Percentiles rank a stretch among this genome's conserved stretches.
These are phyloP conservation scores for Huntiella savannae DNA, from an alignment of 2,329 filamentous ascomycete species.

Conservation along the genomic window DNA sequence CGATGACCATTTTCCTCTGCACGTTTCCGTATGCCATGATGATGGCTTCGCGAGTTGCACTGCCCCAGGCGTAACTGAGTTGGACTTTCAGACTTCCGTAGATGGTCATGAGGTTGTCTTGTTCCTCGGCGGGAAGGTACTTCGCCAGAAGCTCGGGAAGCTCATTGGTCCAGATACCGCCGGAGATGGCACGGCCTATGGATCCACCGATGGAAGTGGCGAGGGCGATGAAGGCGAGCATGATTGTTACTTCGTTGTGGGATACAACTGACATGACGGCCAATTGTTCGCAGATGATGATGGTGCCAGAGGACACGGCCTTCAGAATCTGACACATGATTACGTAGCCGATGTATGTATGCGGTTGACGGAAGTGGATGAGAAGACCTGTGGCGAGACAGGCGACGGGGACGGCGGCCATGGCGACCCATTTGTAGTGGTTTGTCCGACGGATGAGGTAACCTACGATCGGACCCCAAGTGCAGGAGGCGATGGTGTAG, in stretches of 20 bases:
- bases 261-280: constrained; percentile 39
- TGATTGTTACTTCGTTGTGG: constrained; percentile 42
- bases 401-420: constrained; percentile 32
- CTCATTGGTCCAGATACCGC: constrained; percentile 43
- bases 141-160: constrained; percentile 31
- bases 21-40: constrained; percentile 38
- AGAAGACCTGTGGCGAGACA: constrained; percentile 37
- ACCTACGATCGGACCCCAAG: constrained; percentile 18
- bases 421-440: constrained; percentile 18
- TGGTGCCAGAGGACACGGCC: constrained; percentile 37
- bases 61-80: constrained; percentile 30
- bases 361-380: constrained; percentile 35
- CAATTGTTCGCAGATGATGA: constrained; percentile 41
- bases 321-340: constrained; percentile 44
- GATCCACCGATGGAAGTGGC: constrained; percentile 41
- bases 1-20: constrained; percentile 32
- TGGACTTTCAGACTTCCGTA: constrained; percentile 35
- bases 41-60: constrained; percentile 33
- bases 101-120: constrained; percentile 19
- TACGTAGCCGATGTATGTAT: constrained; percentile 30
- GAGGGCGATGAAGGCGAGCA: constrained; percentile 41
- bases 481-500: constrained; percentile 21
- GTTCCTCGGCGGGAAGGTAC: constrained; percentile 26
- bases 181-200: constrained; percentile 37
- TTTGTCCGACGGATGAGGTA: constrained; percentile 17